Percentiles rank a stretch among this genome's conserved stretches.
Conservation (phyloP, 805 yeast genomes). For the Yarrowia sp. region DNA sequence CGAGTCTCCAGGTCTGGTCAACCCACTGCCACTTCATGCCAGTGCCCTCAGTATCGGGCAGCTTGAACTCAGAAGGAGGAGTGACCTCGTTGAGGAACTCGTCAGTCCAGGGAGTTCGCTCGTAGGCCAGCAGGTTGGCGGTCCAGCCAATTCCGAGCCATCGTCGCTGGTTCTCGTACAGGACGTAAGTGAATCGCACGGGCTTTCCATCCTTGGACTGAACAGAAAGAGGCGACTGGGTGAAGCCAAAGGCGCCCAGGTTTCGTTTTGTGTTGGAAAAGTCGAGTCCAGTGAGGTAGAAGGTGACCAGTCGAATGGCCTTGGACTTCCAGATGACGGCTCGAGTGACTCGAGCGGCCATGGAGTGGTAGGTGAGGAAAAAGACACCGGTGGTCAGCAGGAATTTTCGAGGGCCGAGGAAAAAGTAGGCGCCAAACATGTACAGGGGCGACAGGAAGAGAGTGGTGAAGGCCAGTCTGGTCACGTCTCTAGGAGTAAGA, state of each 20-base stretch:
- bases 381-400: conserved; percentile 58
- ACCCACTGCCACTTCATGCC: conserved; percentile 94
- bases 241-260: conserved; percentile 32
- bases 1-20: conserved; percentile 88
- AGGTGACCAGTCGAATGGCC: conserved; percentile 64
- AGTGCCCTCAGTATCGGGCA: conserved; percentile 68
- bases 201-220: conserved; percentile 45
- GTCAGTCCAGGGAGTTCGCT: conserved; percentile 96
- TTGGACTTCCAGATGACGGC: conserved; percentile 81
- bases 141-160: conserved; percentile 99
- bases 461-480: conserved; percentile 77
- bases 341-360: conserved; percentile 80
- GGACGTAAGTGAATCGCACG: conserved; percentile 83
- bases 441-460: conserved; percentile 84
- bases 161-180: conserved; percentile 91
- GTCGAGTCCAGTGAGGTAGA: conserved; percentile 85
- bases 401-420: conserved; percentile 69
- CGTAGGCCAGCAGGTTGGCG: conserved; percentile 82
- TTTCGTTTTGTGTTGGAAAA: conserved; percentile 49
- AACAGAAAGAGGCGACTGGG: conserved; percentile 32
- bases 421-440: conserved; percentile 61
- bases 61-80: conserved; percentile 69
- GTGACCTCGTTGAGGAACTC: conserved; percentile 86
- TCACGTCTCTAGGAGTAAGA: conserved; percentile 74
- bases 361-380: conserved; percentile 78